Evolutionary conservation across 1,284 basidiomycete species (phyloP), one percentile per base, ranked within the genome.

Genomic region (Ganoderma resinaceum): DNA sequence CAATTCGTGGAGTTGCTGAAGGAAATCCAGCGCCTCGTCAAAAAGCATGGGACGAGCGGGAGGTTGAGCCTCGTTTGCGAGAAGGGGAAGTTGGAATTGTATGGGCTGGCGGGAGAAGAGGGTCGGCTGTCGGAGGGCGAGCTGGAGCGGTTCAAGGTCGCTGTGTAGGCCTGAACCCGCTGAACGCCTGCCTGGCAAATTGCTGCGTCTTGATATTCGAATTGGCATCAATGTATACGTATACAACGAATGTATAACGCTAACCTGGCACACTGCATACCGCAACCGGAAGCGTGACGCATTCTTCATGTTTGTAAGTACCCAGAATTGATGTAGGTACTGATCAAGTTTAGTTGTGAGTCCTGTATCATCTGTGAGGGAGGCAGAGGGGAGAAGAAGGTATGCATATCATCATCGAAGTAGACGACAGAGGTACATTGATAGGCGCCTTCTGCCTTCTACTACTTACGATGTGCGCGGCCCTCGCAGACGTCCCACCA

Each of bases 1-100:
- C 76, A 76, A 20, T 72, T 88, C 63, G 82, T 81, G 74, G 83
- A 80, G 72, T 73, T 90, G 38, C 75, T 90, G 67, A 77, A 78
- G 59, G 68, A 77, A 9, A 85, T 89, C 35, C 82, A 82, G 67
- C 72, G 78, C 2, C 61, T 86, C 4, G 83, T 85, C 8, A 66
- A 84, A 29, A 76, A 81, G 63, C 78, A 84, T 71, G 87, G 86
- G 2, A 75, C 81, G 70, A 74, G 75, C 0, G 84, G 81, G 2
- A 75, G 84, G 29, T 76, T 89, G 14, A 69, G 69, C 26, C 38
- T 72, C 52, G 66, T 72, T 3, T 72, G 69, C 62, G 63, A 70
- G 63, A 67, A 66, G 57, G 71, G 71, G 31, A 65, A 65, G 29
- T 37, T 70, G 23, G 65, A 63, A n/a, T 16, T 70, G 23, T 69